Evolutionary conservation across 805 yeast species (phyloP).

Genomic region (Yarrowia deformans): DNA sequence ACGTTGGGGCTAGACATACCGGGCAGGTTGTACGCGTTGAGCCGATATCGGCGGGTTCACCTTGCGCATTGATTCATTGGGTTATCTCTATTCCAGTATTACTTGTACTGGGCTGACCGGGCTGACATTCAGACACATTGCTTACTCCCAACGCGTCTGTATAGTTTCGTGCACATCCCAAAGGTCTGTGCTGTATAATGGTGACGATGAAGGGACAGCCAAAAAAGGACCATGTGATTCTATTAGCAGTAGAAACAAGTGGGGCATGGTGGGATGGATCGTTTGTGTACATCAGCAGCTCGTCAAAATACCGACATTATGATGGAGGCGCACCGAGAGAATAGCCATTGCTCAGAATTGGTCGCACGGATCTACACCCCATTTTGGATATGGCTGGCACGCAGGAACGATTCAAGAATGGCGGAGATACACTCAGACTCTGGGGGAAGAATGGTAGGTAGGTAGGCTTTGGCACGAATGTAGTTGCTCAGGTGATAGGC

Average conservation of each 20-base stretch:
- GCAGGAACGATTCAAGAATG: conserved; percentile 24
- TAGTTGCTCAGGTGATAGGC: background rate
- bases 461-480: background rate
- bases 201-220: too few relatives aligned
- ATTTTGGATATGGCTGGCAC: conserved; percentile 19
- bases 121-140: background rate
- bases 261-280: background rate
- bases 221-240: conserved; percentile 3
- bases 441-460: too few relatives aligned
- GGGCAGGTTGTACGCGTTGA: too few relatives aligned
- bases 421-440: background rate
- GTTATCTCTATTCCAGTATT: background rate
- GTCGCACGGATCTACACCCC: background rate
- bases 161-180: conserved; percentile 8
- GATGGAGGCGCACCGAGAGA: too few relatives aligned
- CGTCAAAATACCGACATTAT: too few relatives aligned
- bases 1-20: too few relatives aligned
- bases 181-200: conserved; percentile 3
- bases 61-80: background rate
- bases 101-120: too few relatives aligned
- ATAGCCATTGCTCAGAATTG: background rate
- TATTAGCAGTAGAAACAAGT: background rate
- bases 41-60: too few relatives aligned
- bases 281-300: too few relatives aligned
- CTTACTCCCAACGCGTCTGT: conserved; percentile 20